Evolutionary conservation across 148 eudicot species (phyloP).

Genomic region (Gaultheria prostrata): DNA sequence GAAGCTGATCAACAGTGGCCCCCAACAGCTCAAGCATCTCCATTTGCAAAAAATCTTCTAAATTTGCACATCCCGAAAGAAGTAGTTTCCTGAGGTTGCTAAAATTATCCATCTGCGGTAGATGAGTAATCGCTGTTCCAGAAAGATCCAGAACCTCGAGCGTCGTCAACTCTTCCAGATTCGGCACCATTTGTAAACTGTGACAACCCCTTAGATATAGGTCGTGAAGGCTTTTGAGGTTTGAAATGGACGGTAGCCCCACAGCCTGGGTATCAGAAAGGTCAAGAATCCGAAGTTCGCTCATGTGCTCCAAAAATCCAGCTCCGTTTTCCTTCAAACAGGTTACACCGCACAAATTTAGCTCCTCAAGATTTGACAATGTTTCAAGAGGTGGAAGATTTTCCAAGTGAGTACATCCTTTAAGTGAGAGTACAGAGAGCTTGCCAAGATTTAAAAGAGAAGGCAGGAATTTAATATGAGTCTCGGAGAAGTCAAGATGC

Average conservation of each 20-base stretch:
- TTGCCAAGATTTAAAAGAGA: slow-evolving; percentile 22
- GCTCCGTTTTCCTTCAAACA: background rate
- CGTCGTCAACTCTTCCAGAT: slow-evolving; percentile 20
- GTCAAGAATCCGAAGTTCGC: slow-evolving; percentile 25
- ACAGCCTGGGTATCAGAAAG: slow-evolving; percentile 24
- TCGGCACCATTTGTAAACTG: slow-evolving; percentile 8
- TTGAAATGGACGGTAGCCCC: slow-evolving; percentile 25
- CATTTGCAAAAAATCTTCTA: background rate
- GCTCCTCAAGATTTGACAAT: slow-evolving; percentile 28
- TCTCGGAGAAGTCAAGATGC: slow-evolving; percentile 28
- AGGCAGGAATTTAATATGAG: slow-evolving; percentile 17
- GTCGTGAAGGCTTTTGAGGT: slow-evolving; percentile 22
- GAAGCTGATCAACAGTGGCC: slow-evolving; percentile 8
- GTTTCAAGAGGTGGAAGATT: slow-evolving; percentile 4
- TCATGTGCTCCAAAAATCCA: slow-evolving; percentile 18
- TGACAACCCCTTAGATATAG: slow-evolving; percentile 26
- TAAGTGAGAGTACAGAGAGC: slow-evolving; percentile 25
- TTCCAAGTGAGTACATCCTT: slow-evolving; percentile 15
- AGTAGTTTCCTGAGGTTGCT: slow-evolving; percentile 17
- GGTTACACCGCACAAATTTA: slow-evolving; percentile 22
- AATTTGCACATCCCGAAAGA: slow-evolving; percentile 18
- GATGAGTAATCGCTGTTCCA: slow-evolving; percentile 15
- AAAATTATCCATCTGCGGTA: background rate
- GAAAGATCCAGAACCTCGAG: slow-evolving; percentile 39
- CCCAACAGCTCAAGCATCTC: background rate